Base-by-base conservation (phyloP, 306 rosid genomes). In the Glycine latifolia region DNA sequence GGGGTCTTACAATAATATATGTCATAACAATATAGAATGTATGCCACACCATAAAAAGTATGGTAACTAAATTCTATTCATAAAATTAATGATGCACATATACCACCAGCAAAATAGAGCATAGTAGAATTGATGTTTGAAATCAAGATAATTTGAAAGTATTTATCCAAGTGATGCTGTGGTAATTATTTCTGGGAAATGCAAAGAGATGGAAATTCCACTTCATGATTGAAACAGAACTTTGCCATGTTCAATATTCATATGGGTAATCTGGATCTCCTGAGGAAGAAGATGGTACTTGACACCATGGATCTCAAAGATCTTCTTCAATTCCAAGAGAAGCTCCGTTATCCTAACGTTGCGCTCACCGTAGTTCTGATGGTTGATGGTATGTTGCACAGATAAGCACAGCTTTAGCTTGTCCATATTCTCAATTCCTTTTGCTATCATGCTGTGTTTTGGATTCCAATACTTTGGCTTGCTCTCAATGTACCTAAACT, bases 381-480 rank as follows among this genome's bases (percentile, higher is more conserved):
- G 91, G 66, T 88, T 88, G 81, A 88, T 86, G 9, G 91, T 88
- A 56, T 88, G 91, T 66, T 86, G 89, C 76, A 88, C 89, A 20
- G 78, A 70, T 54, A 88, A 71, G 26, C 79, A 58, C 17, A 88
- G 6, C 80, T 78, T 88, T 68, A 88, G 59, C 75, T 86, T 88
- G 81, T 88, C 71, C 89, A 86, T 46, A 50, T 88, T 81, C 3
- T 88, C 89, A 65, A 88, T 86, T 82, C 73, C 73, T 81, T 88
- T 88, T 16, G 81, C 91, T 73, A 81, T 66, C 86, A 88, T 81
- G 33, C 73, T 37, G 63, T 88, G 89, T 83, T 88, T 86, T 71
- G 89, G 91, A 81, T 83, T 88, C 91, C 89, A 88, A 10, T 86
- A 83, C 56, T 88, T 88, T 48, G 91, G 91, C 82, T 88, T 88